Evolutionary conservation across 257 asterid species (phyloP), one percentile per base, ranked within the genome.

Genomic region (Lavandula angustifolia): DNA sequence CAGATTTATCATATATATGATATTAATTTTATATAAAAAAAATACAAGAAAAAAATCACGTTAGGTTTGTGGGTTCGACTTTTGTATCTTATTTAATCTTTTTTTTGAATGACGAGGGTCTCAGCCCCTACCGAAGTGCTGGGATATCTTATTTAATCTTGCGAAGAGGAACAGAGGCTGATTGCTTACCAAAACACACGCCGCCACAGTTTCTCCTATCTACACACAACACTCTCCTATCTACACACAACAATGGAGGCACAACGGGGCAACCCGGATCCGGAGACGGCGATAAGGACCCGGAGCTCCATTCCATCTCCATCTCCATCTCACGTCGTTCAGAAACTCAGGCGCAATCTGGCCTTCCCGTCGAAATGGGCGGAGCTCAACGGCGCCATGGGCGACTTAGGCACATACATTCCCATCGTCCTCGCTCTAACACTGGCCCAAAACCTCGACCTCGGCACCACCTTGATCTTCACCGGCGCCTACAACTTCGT

Each of bases 341-440:
- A 42, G 12, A 78, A 75, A 10, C 34, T 82, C 50, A 80, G 83
- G 50, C 67, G 58, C 60, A 87, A 89, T 54, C 58, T 89, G 54
- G 11, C 61, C 5, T 73, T 83, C 71, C 63, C 54, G 43, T 87
- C 96, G 7, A 83, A 78, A 70, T 81, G 80, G 86, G 85, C 84
- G 0, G 95, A 89, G 61, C 68, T 89, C 1, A 89, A 85, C 47
- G 96, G 95, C 52, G 91, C 96, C 44, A 89, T 83, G 89, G 95
- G 96, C 13, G 96, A 89, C 70, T 73, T 89, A 46, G 95, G 96
- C 75, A 89, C 96, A 6, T 85, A 80, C 48, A 84, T 85, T 11
- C 96, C 95, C 3, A 83, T 87, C 32, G 32, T 89, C 12, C 34
- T 89, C 53, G 89, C 95, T 37, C 32, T 87, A 62, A 84, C 95